Conservation (phyloP, 352 stramenopile genomes). For the Pythium insidiosum region DNA sequence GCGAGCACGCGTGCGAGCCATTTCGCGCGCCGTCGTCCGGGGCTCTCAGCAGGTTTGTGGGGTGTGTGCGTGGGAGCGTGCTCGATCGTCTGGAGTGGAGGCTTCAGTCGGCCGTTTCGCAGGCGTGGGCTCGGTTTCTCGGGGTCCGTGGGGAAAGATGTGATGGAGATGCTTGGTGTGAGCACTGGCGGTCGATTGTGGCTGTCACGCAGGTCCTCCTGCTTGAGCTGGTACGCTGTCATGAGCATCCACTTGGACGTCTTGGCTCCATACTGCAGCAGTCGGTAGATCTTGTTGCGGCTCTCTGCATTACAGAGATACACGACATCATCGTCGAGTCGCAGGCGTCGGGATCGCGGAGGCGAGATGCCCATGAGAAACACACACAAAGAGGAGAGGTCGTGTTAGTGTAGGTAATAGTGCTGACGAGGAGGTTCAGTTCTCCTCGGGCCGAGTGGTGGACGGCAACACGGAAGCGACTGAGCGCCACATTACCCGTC, state of each 20-base stretch:
- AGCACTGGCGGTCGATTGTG: not conserved
- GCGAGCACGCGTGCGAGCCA: slow-evolving; percentile 17
- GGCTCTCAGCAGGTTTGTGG: too few species aligned
- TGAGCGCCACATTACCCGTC: too few species aligned
- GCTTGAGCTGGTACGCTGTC: slow-evolving; percentile 3
- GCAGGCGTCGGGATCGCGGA: too few species aligned
- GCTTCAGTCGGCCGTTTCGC: too few species aligned
- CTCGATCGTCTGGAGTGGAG: too few species aligned
- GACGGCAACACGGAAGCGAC: too few species aligned
- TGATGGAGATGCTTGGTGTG: not conserved
- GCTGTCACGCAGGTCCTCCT: slow-evolving; percentile 7
- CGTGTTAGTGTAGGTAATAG: too few species aligned
- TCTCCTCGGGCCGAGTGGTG: too few species aligned
- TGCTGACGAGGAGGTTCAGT: too few species aligned
- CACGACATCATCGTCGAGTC: not conserved
- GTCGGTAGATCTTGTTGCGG: slow-evolving; percentile 49
- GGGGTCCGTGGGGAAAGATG: slow-evolving; percentile 2
- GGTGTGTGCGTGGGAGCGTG: slow-evolving; percentile 8
- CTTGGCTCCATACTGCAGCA: slow-evolving; percentile 60
- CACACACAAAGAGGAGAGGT: too few species aligned
- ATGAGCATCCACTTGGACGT: slow-evolving; percentile 34
- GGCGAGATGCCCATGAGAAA: too few species aligned
- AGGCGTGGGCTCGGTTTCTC: too few species aligned
- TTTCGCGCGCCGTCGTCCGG: not conserved
- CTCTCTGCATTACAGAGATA: slow-evolving; percentile 25